Conservation (phyloP, 2,329 filamentous ascomycete genomes). For the Zymoseptoria ardabiliae region DNA sequence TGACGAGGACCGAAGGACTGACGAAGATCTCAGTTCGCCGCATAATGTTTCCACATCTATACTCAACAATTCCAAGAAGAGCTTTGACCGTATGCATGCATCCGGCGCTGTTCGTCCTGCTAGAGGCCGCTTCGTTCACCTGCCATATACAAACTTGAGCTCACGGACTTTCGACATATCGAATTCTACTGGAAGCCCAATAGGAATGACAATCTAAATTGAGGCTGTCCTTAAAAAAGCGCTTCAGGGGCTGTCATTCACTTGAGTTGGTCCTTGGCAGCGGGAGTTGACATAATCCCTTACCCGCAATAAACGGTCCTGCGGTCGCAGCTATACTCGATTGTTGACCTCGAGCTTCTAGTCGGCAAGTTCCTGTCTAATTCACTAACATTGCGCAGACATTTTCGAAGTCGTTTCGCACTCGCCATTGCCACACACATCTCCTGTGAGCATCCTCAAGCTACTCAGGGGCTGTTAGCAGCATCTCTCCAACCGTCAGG, state of each 20-base stretch:
- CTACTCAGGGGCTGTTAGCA: background rate
- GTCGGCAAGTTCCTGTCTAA: background rate
- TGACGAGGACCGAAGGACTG: too few relatives aligned
- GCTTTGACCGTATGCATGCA: too few relatives aligned
- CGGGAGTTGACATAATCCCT: background rate
- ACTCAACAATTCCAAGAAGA: too few relatives aligned
- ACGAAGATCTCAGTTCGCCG: too few relatives aligned
- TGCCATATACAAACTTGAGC: too few relatives aligned
- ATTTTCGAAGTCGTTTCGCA: background rate
- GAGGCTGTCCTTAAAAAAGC: too few relatives aligned
- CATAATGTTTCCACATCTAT: too few relatives aligned
- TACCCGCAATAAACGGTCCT: background rate
- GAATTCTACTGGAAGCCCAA: too few relatives aligned
- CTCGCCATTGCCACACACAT: background rate
- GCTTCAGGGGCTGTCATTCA: background rate
- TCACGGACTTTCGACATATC: too few relatives aligned
- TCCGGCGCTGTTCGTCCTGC: too few relatives aligned
- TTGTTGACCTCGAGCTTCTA: background rate
- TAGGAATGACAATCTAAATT: too few relatives aligned
- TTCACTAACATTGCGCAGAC: background rate
- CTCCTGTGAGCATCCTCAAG: background rate
- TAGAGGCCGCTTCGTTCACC: too few relatives aligned
- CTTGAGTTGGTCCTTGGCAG: background rate
- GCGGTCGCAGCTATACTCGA: background rate
- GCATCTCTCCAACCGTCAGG: background rate